A percentile compares a stretch with the other conserved stretches of the same genome.
Conservation (phyloP, 768 basidiomycete species). For the Lenzites betulinus region DNA sequence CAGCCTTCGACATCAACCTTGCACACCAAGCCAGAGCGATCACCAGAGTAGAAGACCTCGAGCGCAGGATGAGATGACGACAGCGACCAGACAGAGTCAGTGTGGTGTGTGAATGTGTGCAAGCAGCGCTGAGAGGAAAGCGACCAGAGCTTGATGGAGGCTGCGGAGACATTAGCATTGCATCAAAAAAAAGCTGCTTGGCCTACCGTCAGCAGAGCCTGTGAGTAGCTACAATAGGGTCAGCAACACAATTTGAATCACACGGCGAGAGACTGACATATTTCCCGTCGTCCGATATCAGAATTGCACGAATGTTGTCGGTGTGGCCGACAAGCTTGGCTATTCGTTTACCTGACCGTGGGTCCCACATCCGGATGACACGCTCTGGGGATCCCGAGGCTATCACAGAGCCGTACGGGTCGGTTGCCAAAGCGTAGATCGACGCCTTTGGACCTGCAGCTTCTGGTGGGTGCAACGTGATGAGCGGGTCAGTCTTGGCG, state of each 20-base stretch:
- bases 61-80: constrained; percentile 86
- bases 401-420: constrained; percentile 77
- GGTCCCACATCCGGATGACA: constrained; percentile 92
- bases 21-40: constrained; percentile 86
- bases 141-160: constrained; percentile 95
- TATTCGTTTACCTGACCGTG: constrained; percentile 76
- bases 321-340: constrained; percentile 95
- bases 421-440: constrained; percentile 77
- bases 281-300: constrained; percentile 88
- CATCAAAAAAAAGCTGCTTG: background rate
- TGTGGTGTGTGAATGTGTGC: constrained; percentile 95
- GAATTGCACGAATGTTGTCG: constrained; percentile 90
- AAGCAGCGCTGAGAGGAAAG: constrained; percentile 84
- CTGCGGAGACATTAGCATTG: constrained; percentile 30
- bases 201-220: constrained; percentile 72
- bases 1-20: constrained; percentile 89
- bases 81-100: constrained; percentile 93
- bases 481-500: constrained; percentile 49
- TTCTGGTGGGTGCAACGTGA: constrained; percentile 70
- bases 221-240: constrained; percentile 61
- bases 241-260: constrained; percentile 7
- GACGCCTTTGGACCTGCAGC: constrained; percentile 65
- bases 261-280: constrained; percentile 58
- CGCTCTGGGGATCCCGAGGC: constrained; percentile 92
- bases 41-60: constrained; percentile 92